Percentiles rank a stretch among this genome's conserved stretches.
Conservation (phyloP, 108 stramenopile species). For the Chaetoceros muelleri region DNA sequence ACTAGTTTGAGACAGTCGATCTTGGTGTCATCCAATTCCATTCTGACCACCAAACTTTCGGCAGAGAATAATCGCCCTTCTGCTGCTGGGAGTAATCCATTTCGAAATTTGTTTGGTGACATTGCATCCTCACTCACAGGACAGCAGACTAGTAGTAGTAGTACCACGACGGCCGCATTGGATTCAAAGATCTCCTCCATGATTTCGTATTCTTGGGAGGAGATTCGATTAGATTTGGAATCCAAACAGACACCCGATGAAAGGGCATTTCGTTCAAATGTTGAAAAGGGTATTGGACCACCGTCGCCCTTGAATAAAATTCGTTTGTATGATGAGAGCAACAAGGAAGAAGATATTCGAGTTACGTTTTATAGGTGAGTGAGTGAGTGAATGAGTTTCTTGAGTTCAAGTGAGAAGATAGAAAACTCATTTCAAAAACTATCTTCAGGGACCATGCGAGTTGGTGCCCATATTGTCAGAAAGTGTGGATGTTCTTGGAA, state of each 20-base stretch:
- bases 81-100: neutral
- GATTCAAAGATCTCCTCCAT: neutral
- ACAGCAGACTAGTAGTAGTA: neutral
- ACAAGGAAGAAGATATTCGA: conserved; percentile 64
- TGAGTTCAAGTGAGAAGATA: no score
- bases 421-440: conserved; percentile 11
- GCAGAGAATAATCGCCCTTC: neutral
- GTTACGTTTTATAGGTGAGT: conserved; percentile 56
- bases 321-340: conserved; percentile 69
- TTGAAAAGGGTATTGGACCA: conserved; percentile 48
- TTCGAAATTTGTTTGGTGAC: neutral
- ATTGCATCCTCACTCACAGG: neutral
- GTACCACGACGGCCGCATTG: neutral
- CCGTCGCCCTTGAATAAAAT: conserved; percentile 62
- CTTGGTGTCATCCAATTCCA: no score
- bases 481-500: conserved; percentile 76
- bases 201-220: conserved; percentile 23
- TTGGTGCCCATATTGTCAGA: conserved; percentile 86
- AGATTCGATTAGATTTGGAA: conserved; percentile 31
- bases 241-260: conserved; percentile 45
- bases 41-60: no score
- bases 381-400: no score
- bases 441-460: conserved; percentile 15
- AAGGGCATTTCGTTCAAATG: conserved; percentile 44
- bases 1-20: no score